Conservation (phyloP, 257 asterid genomes). For the Eucommia ulmoides region DNA sequence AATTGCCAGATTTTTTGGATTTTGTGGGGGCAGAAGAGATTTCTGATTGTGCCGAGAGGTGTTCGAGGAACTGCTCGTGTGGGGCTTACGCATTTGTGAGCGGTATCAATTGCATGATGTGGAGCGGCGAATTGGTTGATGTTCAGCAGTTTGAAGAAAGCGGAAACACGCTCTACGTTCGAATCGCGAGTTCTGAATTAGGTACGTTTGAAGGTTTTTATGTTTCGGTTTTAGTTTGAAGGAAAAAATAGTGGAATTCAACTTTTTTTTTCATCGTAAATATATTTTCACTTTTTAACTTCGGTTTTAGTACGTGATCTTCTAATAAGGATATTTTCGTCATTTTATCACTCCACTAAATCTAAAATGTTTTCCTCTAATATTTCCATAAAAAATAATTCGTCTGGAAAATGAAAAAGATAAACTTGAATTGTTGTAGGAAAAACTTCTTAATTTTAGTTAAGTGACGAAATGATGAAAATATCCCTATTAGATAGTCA, state of each 20-base stretch:
- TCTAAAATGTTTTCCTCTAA: background rate
- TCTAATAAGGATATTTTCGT: background rate
- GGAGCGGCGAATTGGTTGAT: constrained; percentile 16
- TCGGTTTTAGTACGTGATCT: background rate
- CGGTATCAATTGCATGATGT: constrained; percentile 24
- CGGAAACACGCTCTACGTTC: background rate
- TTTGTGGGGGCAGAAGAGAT: constrained; percentile 9
- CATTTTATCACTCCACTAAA: background rate
- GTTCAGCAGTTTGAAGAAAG: background rate
- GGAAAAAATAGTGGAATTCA: too few relatives aligned
- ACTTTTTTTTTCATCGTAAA: background rate
- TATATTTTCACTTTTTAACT: background rate
- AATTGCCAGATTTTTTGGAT: constrained; percentile 31
- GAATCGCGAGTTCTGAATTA: background rate
- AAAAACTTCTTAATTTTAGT: too few relatives aligned
- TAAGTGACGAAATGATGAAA: too few relatives aligned
- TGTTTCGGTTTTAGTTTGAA: too few relatives aligned
- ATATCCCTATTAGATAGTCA: too few relatives aligned
- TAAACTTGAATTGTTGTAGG: too few relatives aligned
- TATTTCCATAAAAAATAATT: too few relatives aligned
- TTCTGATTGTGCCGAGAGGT: constrained; percentile 18
- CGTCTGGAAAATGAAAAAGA: too few relatives aligned
- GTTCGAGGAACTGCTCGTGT: constrained; percentile 33
- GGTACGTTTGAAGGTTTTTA: too few relatives aligned
- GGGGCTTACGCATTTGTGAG: constrained; percentile 22